These are phyloP conservation scores for Plantago elongata DNA, from an alignment of 257 asterid genomes.

Conservation along the genomic window DNA sequence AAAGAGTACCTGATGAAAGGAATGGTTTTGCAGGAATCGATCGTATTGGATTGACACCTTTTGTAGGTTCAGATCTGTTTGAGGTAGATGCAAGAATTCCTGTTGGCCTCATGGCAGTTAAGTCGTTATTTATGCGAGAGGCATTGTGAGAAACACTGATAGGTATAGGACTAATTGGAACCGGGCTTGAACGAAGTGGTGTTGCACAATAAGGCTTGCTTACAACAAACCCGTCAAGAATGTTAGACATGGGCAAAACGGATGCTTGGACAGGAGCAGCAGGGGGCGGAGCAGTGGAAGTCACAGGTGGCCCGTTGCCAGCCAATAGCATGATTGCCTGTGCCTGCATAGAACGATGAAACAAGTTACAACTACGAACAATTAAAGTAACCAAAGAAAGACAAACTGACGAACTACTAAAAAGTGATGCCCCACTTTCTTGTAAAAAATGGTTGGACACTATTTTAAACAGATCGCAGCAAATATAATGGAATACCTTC, in stretches of 20 bases:
- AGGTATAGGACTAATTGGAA: slow-evolving; percentile 28
- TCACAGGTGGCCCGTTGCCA: slow-evolving; percentile 55
- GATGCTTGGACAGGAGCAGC: slow-evolving; percentile 43
- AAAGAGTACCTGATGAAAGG: slow-evolving; percentile 44
- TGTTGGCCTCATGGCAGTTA: slow-evolving; percentile 27
- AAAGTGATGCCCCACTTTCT: background rate
- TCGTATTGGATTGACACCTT: slow-evolving; percentile 26
- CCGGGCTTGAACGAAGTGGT: slow-evolving; percentile 35
- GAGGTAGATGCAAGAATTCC: slow-evolving; percentile 30
- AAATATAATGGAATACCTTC: slow-evolving; percentile 45
- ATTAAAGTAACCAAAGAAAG: background rate
- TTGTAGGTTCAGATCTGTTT: slow-evolving; percentile 38
- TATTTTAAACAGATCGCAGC: too few species aligned
- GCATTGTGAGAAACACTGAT: slow-evolving; percentile 29
- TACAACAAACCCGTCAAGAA: slow-evolving; percentile 34
- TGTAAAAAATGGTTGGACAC: too few species aligned
- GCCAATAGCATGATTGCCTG: slow-evolving; percentile 93
- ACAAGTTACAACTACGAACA: slow-evolving; percentile 4
- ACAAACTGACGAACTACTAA: background rate
- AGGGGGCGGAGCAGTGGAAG: slow-evolving; percentile 30
- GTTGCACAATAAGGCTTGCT: slow-evolving; percentile 33
- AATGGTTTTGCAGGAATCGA: slow-evolving; percentile 32
- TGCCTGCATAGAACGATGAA: slow-evolving; percentile 40
- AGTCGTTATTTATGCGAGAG: slow-evolving; percentile 23
- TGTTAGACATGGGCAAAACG: slow-evolving; percentile 29